Conservation (phyloP, 2,329 filamentous ascomycete species). For the Colletotrichum coccodes region DNA sequence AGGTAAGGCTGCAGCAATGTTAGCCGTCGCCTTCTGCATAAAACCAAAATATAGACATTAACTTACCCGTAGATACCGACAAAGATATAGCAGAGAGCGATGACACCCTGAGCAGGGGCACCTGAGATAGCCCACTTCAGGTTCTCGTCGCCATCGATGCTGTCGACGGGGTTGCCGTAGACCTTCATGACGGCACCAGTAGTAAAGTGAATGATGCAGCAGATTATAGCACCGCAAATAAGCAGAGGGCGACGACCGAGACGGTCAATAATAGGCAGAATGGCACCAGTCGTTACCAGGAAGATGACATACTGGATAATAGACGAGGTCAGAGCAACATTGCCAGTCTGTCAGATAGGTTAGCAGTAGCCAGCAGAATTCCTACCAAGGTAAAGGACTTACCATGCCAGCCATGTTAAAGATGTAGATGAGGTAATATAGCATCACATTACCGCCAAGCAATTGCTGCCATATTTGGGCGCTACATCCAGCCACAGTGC, state of each 20-base stretch:
- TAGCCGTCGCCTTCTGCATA: not conserved
- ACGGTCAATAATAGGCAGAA: slow-evolving; percentile 60
- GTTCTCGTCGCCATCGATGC: slow-evolving; percentile 55
- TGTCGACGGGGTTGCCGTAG: slow-evolving; percentile 54
- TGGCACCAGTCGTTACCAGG: slow-evolving; percentile 60
- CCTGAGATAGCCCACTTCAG: slow-evolving; percentile 58
- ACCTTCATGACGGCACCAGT: slow-evolving; percentile 61
- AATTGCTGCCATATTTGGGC: slow-evolving; percentile 68
- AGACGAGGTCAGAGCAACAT: slow-evolving; percentile 55
- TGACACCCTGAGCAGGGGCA: slow-evolving; percentile 57
- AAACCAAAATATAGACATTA: not conserved
- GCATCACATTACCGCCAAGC: slow-evolving; percentile 66
- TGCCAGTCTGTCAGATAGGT: slow-evolving; percentile 34
- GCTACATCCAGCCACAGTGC: slow-evolving; percentile 61
- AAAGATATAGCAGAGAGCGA: slow-evolving; percentile 60
- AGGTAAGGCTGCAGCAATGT: slow-evolving; percentile 42
- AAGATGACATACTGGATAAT: slow-evolving; percentile 67
- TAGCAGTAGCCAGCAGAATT: too few relatives aligned
- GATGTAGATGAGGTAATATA: slow-evolving; percentile 72
- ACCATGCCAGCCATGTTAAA: slow-evolving; percentile 68
- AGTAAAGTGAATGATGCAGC: slow-evolving; percentile 57
- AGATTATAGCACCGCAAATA: slow-evolving; percentile 55
- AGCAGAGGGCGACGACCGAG: slow-evolving; percentile 59
- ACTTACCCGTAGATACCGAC: slow-evolving; percentile 43
- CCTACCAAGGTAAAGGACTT: too few relatives aligned